Evolutionary conservation across 192 early-diverging fungal species (phyloP).

Genomic region (Linnemannia exigua): DNA sequence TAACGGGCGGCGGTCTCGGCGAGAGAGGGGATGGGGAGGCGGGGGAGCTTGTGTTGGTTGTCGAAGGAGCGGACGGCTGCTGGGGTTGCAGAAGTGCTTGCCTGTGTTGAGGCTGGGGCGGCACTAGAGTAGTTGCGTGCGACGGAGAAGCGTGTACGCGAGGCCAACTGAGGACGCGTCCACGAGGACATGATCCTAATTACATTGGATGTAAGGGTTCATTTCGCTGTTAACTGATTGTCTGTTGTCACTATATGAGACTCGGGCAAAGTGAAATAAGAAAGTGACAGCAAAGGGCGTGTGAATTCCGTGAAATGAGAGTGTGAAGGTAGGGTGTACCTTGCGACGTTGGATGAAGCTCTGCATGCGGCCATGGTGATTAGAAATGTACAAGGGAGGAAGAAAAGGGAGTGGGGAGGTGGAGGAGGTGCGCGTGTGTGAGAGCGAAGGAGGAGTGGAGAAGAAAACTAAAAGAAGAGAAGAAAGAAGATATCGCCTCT

Average conservation of each 20-base stretch:
- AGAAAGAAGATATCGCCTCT: neutral
- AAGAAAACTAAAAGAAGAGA: neutral
- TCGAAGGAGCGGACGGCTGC: slow-evolving; percentile 66
- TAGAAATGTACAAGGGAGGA: neutral
- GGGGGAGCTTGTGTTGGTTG: slow-evolving; percentile 79
- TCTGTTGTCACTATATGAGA: slow-evolving; percentile 6
- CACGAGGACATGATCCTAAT: slow-evolving; percentile 28
- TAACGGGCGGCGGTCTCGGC: slow-evolving; percentile 84
- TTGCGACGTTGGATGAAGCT: slow-evolving; percentile 26
- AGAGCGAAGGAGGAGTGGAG: neutral
- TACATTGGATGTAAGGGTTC: neutral
- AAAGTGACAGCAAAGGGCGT: neutral
- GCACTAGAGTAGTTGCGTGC: slow-evolving; percentile 31
- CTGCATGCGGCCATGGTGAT: neutral
- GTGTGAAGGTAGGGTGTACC: slow-evolving; percentile 13
- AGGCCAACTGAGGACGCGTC: slow-evolving; percentile 15
- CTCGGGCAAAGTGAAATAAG: neutral
- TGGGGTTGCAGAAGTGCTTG: neutral
- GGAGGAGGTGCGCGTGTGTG: neutral
- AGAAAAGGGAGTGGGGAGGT: neutral
- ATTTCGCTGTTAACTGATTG: neutral
- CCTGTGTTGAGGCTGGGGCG: neutral
- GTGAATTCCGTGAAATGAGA: neutral
- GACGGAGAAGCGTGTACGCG: slow-evolving; percentile 16
- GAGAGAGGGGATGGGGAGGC: slow-evolving; percentile 89